phyloP scores from a whole-genome alignment of 345 rosid species.

The Gossypium mustelinum region DNA sequence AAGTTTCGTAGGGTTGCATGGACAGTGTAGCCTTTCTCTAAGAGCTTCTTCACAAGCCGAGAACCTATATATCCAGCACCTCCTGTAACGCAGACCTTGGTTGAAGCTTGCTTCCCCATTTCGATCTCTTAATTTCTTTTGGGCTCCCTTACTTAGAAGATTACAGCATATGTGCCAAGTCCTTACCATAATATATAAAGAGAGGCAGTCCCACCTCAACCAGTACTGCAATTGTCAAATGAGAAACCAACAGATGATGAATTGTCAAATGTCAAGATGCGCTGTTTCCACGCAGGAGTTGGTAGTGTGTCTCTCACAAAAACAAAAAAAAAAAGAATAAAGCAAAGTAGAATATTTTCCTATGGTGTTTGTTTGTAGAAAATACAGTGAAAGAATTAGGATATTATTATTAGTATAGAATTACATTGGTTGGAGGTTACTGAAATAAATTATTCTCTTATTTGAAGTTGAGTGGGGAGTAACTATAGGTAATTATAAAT shows the following conservation, averaged over 20 bases:
- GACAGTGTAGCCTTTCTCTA: conserved; percentile 28
- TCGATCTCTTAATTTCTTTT: background rate
- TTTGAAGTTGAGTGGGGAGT: fast-evolving
- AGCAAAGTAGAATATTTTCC: too few relatives aligned
- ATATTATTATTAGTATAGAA: too few relatives aligned
- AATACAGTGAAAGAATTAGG: too few relatives aligned
- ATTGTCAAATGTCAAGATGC: too few relatives aligned
- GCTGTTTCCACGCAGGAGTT: too few relatives aligned
- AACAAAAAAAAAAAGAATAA: too few relatives aligned
- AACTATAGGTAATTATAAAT: fast-evolving
- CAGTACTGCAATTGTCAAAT: background rate
- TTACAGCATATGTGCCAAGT: too few relatives aligned
- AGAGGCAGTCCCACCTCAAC: background rate
- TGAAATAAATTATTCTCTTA: too few relatives aligned
- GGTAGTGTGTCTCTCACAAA: too few relatives aligned
- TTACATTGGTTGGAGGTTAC: too few relatives aligned
- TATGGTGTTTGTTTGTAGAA: too few relatives aligned
- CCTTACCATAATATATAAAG: background rate
- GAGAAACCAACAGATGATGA: too few relatives aligned
- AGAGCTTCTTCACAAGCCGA: conserved; percentile 30
- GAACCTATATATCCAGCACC: conserved; percentile 37
- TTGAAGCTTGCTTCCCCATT: conserved; percentile 6
- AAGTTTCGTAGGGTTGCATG: conserved; percentile 32
- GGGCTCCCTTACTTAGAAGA: background rate
- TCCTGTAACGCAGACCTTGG: conserved; percentile 37